Evolutionary conservation across 371 early-diverging fungal species (phyloP), one percentile per base, ranked within the genome.

Genomic region (Mucor piriformis): DNA sequence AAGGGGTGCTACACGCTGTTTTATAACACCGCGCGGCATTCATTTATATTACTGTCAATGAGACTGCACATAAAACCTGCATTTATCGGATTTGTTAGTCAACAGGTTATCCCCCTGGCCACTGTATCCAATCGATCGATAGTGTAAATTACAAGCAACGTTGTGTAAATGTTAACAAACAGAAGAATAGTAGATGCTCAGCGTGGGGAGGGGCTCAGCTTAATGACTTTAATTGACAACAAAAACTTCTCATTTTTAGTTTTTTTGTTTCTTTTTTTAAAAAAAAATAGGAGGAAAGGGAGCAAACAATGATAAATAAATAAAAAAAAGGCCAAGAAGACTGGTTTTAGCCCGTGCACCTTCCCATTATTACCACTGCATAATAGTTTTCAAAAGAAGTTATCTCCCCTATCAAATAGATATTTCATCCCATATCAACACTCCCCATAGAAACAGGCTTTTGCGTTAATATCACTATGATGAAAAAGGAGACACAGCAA

Each of bases 301-400:
- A 2, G 21, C 37, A 35, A n/a, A 29, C 29, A 29, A 29, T 29
- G 29, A 29, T 29, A 29, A 10, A 4, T 6, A 37, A 37, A 29
- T 29, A 29, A 10, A 4, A 29, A 37, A 37, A 37, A 37, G 38
- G 38, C 38, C n/a, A n/a, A 37, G 38, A 37, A 13, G 38, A 37
- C 38, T 46, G 12, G n/a, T 18, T 42, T 57, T 29, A 44, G 57
- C 35, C 57, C 50, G 57, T 57, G 57, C 57, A 49, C 57, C 40
- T 57, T 50, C 48, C 50, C 15, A 44, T 43, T 55, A 46, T 35
- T 27, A 20, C 8, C 12, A 47, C 25, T 47, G 42, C 42, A 42
- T 42, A 18, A 18, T 42, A n/a, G 12, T 6, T 42, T 18, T 16
- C 18, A 18, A 42, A n/a, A 18, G 42, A 18, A 18, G n/a, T 42